Conservation (phyloP, 768 basidiomycete species). For the Hydnomerulius pinastri region DNA sequence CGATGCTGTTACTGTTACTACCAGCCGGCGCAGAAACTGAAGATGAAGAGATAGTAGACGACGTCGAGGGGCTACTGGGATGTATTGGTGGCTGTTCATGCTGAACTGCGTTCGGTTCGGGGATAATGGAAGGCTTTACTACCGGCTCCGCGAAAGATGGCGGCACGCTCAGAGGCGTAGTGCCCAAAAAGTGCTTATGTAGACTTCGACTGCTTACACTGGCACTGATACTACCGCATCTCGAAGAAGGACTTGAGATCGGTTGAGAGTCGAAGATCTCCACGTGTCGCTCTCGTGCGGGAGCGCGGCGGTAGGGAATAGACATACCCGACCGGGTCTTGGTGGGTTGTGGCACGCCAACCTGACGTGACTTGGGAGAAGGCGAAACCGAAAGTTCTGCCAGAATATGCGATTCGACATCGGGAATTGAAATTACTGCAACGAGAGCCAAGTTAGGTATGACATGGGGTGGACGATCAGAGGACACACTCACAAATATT, state of each 20-base stretch:
- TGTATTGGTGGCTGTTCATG: conserved; percentile 21
- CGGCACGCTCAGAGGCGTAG: conserved; percentile 6
- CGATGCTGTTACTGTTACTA: conserved; percentile 29
- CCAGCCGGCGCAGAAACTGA: conserved; percentile 38
- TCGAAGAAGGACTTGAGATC: conserved; percentile 53
- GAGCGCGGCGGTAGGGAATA: conserved; percentile 55
- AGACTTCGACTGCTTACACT: conserved; percentile 26
- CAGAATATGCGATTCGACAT: conserved; percentile 72
- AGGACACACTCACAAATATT: conserved; percentile 80
- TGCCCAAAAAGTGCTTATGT: conserved; percentile 17
- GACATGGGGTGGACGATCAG: conserved; percentile 20
- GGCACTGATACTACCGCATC: conserved; percentile 30
- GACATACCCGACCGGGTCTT: conserved; percentile 62
- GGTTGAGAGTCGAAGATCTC: conserved; percentile 86
- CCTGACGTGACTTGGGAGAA: conserved; percentile 74
- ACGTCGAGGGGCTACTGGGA: conserved; percentile 37
- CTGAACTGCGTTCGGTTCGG: conserved; percentile 1
- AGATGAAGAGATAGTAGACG: conserved; percentile 48
- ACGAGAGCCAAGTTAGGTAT: conserved; percentile 5
- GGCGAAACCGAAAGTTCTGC: conserved; percentile 68
- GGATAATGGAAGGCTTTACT: conserved; percentile 5
- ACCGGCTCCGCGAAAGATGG: conserved; percentile 28
- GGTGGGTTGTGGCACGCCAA: conserved; percentile 74
- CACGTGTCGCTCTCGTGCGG: conserved; percentile 59
- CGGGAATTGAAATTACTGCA: conserved; percentile 81